Percentiles rank a stretch among this genome's conserved stretches.
phyloP scores from a whole-genome alignment of 2,329 filamentous ascomycete species.

The Furcasterigmium sp. region DNA sequence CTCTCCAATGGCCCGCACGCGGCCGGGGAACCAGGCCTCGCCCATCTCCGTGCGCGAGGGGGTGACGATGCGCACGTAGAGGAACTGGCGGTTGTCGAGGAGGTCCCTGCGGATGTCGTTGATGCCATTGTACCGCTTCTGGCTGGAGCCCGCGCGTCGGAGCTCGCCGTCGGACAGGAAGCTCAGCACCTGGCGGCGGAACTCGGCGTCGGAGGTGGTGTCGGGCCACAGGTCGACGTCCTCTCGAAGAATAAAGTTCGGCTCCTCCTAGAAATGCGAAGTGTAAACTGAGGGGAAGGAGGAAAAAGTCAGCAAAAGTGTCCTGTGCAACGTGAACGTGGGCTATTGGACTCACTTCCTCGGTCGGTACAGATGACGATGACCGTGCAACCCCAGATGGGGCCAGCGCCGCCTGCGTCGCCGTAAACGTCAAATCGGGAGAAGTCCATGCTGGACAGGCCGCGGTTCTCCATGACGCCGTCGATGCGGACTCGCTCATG shows the following conservation, averaged over 20 bases:
- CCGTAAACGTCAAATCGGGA: neutral
- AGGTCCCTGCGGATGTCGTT: neutral
- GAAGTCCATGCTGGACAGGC: conserved; percentile 1
- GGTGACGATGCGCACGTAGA: conserved; percentile 2
- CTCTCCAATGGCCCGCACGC: neutral
- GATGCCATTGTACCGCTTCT: neutral
- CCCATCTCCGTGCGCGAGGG: neutral
- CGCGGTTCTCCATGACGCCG: neutral
- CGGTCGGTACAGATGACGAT: neutral
- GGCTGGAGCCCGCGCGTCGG: neutral
- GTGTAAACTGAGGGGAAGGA: neutral
- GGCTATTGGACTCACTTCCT: neutral
- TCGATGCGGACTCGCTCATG: neutral
- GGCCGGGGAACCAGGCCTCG: neutral
- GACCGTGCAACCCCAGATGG: conserved; percentile 4
- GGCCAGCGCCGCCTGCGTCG: conserved; percentile 4
- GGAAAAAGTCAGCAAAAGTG: too few relatives aligned
- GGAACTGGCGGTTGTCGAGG: neutral
- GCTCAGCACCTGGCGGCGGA: neutral
- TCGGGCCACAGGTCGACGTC: neutral
- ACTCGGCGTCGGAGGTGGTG: neutral
- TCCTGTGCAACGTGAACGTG: too few relatives aligned
- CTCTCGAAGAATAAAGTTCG: neutral
- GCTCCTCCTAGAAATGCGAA: conserved; percentile 7
- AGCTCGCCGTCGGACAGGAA: conserved; percentile 1